phyloP scores from a whole-genome alignment of 2,329 filamentous ascomycete species.

The Fusarium brevicatenulatum region DNA sequence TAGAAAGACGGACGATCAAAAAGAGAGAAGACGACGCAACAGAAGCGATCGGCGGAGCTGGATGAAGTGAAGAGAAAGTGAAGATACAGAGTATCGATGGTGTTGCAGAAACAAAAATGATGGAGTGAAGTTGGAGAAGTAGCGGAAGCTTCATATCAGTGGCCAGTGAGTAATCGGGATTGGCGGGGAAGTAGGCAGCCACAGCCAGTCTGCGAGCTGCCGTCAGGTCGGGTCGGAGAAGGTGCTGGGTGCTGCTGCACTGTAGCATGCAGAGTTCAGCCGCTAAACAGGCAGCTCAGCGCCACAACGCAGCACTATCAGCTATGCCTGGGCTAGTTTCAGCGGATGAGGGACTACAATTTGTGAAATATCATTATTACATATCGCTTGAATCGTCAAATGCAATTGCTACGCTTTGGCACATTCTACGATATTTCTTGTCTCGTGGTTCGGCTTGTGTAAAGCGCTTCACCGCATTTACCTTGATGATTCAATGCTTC shows the following conservation, averaged over 20 bases:
- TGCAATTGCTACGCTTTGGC: neutral
- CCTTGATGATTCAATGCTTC: neutral
- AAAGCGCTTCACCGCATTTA: constrained; percentile 13
- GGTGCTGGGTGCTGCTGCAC: neutral
- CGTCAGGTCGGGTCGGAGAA: neutral
- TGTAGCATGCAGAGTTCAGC: neutral
- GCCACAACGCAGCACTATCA: constrained; percentile 9
- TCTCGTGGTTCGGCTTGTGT: neutral
- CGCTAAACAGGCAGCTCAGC: constrained; percentile 21
- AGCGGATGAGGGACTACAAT: neutral
- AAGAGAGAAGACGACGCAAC: neutral
- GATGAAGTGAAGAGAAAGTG: constrained; percentile 1
- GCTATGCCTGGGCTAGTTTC: neutral
- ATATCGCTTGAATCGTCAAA: neutral
- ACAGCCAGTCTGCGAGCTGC: neutral
- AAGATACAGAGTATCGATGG: constrained; percentile 35
- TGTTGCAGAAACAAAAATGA: constrained; percentile 21
- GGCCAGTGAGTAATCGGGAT: constrained; percentile 7
- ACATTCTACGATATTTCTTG: neutral
- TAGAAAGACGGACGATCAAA: neutral
- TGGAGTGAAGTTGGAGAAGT: constrained; percentile 24
- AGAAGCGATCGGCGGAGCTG: neutral
- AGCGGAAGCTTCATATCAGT: constrained; percentile 4
- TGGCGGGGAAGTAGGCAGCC: constrained; percentile 20
- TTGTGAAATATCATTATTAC: neutral